A percentile compares a stretch with the other conserved stretches of the same genome.
Evolutionary conservation across 2,329 filamentous ascomycete species (phyloP).

Genomic region (Colletotrichum chrysophilum): DNA sequence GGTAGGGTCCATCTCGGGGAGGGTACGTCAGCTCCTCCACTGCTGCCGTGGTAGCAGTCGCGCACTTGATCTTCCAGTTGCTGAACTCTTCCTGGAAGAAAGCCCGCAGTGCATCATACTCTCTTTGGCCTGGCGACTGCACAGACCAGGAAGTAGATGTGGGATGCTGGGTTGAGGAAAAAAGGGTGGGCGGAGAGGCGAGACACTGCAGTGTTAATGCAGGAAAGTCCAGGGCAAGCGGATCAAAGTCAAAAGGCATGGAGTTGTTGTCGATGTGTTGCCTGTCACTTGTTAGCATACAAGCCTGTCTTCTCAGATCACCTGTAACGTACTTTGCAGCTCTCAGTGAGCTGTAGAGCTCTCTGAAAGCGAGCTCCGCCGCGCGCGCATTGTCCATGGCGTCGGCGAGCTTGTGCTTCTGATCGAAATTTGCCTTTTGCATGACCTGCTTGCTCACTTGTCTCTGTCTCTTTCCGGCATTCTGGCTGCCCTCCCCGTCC

Average conservation of each 20-base stretch:
- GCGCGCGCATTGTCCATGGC: conserved; percentile 81
- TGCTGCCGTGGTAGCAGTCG: conserved; percentile 52
- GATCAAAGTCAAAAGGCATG: conserved; percentile 79
- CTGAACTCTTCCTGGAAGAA: conserved; percentile 73
- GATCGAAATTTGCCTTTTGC: conserved; percentile 68
- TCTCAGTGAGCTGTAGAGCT: conserved; percentile 80
- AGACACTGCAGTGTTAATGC: conserved; percentile 83
- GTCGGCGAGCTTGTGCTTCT: conserved; percentile 68
- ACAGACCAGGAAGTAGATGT: conserved; percentile 84
- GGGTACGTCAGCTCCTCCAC: conserved; percentile 59
- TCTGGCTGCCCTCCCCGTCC: conserved; percentile 35
- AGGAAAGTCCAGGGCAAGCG: conserved; percentile 84
- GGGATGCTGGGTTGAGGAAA: conserved; percentile 79
- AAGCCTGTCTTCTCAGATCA: not conserved
- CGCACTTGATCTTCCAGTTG: conserved; percentile 64
- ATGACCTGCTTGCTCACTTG: conserved; percentile 55
- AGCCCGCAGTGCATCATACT: conserved; percentile 73
- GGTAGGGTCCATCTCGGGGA: conserved; percentile 40
- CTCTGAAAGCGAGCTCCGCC: conserved; percentile 82
- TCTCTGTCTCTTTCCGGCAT: conserved; percentile 41
- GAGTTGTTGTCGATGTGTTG: conserved; percentile 60
- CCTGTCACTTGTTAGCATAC: conserved; percentile 36
- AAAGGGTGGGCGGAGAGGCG: conserved; percentile 80
- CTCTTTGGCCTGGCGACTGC: conserved; percentile 73
- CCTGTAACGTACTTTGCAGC: conserved; percentile 73